phyloP scores from a whole-genome alignment of 345 rosid genomes.

The Eucalyptus polyanthemos region DNA sequence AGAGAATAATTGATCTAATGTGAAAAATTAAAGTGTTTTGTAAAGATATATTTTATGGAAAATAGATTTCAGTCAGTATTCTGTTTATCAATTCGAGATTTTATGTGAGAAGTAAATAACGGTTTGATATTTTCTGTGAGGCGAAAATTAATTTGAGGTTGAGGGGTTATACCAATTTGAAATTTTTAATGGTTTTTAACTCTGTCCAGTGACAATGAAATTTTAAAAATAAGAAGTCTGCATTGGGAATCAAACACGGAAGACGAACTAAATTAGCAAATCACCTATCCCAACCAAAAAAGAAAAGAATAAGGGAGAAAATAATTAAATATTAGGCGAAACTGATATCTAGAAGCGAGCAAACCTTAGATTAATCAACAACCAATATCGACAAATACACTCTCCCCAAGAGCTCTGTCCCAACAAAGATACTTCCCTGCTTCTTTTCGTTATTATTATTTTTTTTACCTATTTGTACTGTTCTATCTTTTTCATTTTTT shows the following conservation, averaged over 20 bases:
- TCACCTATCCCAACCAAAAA: neutral
- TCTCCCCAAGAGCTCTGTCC: neutral
- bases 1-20: neutral
- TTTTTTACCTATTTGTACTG: neutral
- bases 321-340: neutral
- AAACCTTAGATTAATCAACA: neutral
- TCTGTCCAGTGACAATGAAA: neutral
- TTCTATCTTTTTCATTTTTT: neutral
- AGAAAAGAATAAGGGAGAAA: neutral
- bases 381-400: neutral
- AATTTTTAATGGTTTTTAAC: neutral
- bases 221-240: neutral
- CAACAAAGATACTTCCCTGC: neutral
- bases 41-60: neutral
- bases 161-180: neutral
- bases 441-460: neutral
- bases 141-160: neutral
- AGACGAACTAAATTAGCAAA: neutral
- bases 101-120: neutral
- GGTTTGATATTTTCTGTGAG: neutral
- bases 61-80: neutral
- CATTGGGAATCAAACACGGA: neutral
- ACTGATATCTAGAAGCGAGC: neutral
- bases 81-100: neutral
- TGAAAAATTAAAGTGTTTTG: neutral